Conservation (phyloP, 192 early-diverging fungal species). For the Backusella luteola region DNA sequence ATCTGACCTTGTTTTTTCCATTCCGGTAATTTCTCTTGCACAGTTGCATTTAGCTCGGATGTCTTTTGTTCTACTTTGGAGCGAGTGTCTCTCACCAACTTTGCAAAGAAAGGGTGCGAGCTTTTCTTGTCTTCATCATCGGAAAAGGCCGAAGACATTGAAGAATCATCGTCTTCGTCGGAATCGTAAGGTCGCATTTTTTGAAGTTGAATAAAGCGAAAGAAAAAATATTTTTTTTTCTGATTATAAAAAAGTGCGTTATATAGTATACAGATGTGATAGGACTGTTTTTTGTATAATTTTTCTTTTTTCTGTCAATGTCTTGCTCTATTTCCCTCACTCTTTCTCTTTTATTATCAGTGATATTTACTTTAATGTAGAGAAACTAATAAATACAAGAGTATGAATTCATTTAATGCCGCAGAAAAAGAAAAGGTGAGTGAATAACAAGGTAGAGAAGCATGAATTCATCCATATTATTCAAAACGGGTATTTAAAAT, state of each 20-base stretch:
- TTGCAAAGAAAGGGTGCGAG: conserved; percentile 18
- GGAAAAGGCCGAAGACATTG: conserved; percentile 16
- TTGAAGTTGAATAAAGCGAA: neutral
- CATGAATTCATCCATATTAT: too few species aligned
- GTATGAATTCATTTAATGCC: too few species aligned
- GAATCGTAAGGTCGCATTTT: conserved; percentile 1
- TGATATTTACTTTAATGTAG: too few species aligned
- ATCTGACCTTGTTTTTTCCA: conserved; percentile 33
- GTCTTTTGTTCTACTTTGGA: conserved; percentile 27
- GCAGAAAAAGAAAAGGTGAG: too few species aligned
- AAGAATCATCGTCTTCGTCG: conserved; percentile 1
- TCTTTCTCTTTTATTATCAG: too few species aligned
- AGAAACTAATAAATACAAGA: too few species aligned
- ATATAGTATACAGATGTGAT: neutral
- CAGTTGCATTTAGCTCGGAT: conserved; percentile 29
- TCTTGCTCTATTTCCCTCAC: too few species aligned
- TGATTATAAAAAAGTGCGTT: neutral
- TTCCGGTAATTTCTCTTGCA: conserved; percentile 37
- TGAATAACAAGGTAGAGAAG: too few species aligned
- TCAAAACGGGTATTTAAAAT: too few species aligned
- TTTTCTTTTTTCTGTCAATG: neutral
- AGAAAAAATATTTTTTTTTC: neutral
- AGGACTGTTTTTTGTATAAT: neutral
- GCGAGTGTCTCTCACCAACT: conserved; percentile 27
- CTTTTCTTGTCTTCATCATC: neutral